Conservation (phyloP, 768 basidiomycete genomes). For the Astraeus odoratus region DNA sequence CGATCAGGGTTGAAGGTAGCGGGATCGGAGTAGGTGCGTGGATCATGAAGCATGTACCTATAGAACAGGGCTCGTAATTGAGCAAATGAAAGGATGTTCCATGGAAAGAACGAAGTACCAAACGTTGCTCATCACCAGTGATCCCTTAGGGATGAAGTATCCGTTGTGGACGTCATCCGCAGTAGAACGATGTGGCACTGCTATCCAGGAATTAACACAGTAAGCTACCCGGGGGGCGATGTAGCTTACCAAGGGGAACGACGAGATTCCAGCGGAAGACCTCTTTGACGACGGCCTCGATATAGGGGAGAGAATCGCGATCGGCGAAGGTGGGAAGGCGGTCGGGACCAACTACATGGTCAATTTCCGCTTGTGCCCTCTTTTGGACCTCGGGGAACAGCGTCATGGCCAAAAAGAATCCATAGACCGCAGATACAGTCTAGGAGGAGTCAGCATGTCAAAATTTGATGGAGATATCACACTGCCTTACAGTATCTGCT, state of each 20-base stretch:
- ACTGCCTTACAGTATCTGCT: conserved; percentile 33
- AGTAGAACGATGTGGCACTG: conserved; percentile 43
- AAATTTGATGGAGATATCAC: not conserved
- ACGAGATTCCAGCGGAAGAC: conserved; percentile 39
- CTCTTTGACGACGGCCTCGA: conserved; percentile 56
- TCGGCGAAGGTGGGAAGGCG: conserved; percentile 56
- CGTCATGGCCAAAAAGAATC: conserved; percentile 57
- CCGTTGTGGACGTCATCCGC: conserved; percentile 59
- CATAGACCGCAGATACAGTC: conserved; percentile 57
- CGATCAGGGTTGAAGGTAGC: conserved; percentile 54
- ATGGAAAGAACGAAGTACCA: conserved; percentile 12
- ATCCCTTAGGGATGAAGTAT: conserved; percentile 50
- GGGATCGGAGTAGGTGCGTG: conserved; percentile 43
- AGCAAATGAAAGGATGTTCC: not conserved
- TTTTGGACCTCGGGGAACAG: conserved; percentile 48
- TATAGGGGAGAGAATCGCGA: conserved; percentile 50
- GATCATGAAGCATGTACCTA: conserved; percentile 29
- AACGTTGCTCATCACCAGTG: conserved; percentile 19
- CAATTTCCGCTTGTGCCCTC: conserved; percentile 60
- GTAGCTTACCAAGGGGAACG: conserved; percentile 30
- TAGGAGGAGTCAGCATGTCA: conserved; percentile 20
- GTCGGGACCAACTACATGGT: conserved; percentile 49
- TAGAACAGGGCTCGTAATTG: not conserved
- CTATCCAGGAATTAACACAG: conserved; percentile 5
- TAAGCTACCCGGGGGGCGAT: conserved; percentile 42